A percentile compares a stretch with the other conserved stretches of the same genome.
phyloP scores from a whole-genome alignment of 108 stramenopile genomes.

The Halocafeteria seosinensis region DNA sequence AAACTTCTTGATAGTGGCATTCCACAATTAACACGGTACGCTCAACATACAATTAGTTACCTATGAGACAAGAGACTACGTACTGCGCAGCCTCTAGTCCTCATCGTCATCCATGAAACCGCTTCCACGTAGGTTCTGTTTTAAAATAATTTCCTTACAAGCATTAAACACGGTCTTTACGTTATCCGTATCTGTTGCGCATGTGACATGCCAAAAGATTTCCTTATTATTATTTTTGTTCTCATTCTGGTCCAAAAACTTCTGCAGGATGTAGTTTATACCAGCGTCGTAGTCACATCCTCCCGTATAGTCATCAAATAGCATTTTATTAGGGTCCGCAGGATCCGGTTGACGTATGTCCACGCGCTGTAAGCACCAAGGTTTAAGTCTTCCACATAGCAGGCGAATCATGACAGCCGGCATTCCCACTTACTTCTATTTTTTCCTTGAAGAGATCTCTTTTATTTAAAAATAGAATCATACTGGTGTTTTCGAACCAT shows the following conservation, averaged over 20 bases:
- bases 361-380: too few species aligned
- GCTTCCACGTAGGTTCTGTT: slow-evolving; percentile 36
- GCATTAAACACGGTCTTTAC: slow-evolving; percentile 55
- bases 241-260: slow-evolving; percentile 29
- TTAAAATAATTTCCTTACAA: slow-evolving; percentile 54
- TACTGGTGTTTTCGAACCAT: slow-evolving; percentile 41
- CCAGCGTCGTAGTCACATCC: slow-evolving; percentile 39
- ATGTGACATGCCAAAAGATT: slow-evolving; percentile 48
- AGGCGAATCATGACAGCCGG: too few species aligned
- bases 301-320: slow-evolving; percentile 1
- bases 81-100: background rate
- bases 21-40: too few species aligned
- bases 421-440: too few species aligned
- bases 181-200: slow-evolving; percentile 49
- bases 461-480: slow-evolving; percentile 63
- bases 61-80: too few species aligned
- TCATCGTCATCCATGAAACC: slow-evolving; percentile 25
- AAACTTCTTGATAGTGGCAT: too few species aligned
- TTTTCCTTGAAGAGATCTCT: slow-evolving; percentile 49
- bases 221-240: slow-evolving; percentile 28
- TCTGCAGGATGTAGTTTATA: slow-evolving; percentile 47
- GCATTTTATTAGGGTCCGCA: background rate
- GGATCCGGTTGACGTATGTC: slow-evolving; percentile 7
- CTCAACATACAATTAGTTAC: too few species aligned
- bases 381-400: slow-evolving; percentile 9